phyloP scores from a whole-genome alignment of 306 rosid species.

The Cercis canadensis region DNA sequence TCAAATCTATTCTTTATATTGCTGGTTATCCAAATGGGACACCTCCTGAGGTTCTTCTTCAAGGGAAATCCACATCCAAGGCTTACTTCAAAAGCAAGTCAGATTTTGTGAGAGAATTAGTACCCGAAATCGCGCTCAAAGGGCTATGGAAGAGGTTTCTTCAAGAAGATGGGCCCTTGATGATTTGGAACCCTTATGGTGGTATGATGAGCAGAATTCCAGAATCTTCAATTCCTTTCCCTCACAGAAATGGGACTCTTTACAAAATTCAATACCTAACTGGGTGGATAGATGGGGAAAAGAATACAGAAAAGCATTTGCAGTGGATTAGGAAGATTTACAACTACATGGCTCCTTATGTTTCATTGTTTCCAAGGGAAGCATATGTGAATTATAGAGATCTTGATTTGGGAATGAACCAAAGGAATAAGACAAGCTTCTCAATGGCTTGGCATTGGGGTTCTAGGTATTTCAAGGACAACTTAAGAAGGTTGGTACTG shows the following conservation, averaged over 20 bases:
- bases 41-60: constrained; percentile 46
- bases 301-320: constrained; percentile 51
- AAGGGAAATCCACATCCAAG: constrained; percentile 43
- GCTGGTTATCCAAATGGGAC: constrained; percentile 47
- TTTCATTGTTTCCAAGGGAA: constrained; percentile 52
- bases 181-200: constrained; percentile 68
- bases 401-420: constrained; percentile 57
- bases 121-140: constrained; percentile 48
- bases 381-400: constrained; percentile 56
- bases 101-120: constrained; percentile 61
- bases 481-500: constrained; percentile 46
- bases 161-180: constrained; percentile 37
- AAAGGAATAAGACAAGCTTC: constrained; percentile 30
- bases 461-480: constrained; percentile 47
- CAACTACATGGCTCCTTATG: constrained; percentile 42
- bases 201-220: constrained; percentile 60
- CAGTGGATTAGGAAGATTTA: constrained; percentile 47
- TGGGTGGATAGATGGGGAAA: constrained; percentile 54
- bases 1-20: constrained; percentile 61
- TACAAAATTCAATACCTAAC: constrained; percentile 44
- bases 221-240: constrained; percentile 64
- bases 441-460: constrained; percentile 39
- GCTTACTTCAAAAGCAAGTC: constrained; percentile 69
- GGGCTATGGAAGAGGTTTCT: constrained; percentile 51
- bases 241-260: constrained; percentile 65